Evolutionary conservation across 176 grass and related monocot genomes (phyloP).

Genomic region (Carex kokanica): DNA sequence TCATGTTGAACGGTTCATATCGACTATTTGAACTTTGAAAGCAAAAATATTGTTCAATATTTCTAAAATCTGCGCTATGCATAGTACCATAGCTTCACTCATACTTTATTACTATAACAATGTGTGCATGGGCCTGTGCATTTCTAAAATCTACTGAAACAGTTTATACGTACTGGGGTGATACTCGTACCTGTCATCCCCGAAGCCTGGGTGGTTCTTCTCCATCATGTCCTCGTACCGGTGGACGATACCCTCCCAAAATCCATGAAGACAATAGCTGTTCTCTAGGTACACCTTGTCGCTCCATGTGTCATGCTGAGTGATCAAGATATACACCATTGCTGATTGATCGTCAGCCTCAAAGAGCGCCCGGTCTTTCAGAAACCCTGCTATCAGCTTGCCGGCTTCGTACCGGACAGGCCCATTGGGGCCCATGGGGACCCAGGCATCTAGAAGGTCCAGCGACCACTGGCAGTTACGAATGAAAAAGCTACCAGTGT

Average conservation of each 20-base stretch:
- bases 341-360: conserved; percentile 96
- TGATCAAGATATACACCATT: conserved; percentile 69
- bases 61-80: too few relatives aligned
- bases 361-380: conserved; percentile 62
- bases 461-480: conserved; percentile 96
- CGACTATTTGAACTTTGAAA: too few relatives aligned
- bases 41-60: too few relatives aligned
- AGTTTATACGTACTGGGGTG: neutral
- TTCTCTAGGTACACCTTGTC: conserved; percentile 62
- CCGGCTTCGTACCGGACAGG: conserved; percentile 60
- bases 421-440: conserved; percentile 68
- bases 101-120: neutral
- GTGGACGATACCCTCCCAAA: conserved; percentile 64
- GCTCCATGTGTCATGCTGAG: conserved; percentile 53
- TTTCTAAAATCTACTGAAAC: neutral
- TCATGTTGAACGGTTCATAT: too few relatives aligned
- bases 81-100: too few relatives aligned
- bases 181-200: conserved; percentile 34
- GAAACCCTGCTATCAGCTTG: conserved; percentile 46
- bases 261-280: conserved; percentile 80
- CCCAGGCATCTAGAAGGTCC: conserved; percentile 69
- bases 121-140: neutral
- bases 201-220: conserved; percentile 39
- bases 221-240: conserved; percentile 62
- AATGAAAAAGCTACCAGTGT: conserved; percentile 85